phyloP scores from a whole-genome alignment of 208 protist species.

The Acanthamoeba triangularis region DNA sequence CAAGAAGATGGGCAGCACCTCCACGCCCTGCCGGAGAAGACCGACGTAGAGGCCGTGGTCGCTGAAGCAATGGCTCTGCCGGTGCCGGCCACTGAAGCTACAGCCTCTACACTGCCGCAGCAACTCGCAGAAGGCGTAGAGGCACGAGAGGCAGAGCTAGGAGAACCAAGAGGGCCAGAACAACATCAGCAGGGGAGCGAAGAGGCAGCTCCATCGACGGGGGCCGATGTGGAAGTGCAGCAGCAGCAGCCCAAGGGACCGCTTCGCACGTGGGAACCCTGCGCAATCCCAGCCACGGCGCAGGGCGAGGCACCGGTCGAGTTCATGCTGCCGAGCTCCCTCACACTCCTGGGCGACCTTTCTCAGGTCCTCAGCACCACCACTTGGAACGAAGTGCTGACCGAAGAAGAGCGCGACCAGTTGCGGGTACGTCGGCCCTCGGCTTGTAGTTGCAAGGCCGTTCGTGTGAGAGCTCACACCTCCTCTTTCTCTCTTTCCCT shows the following conservation, averaged over 20 bases:
- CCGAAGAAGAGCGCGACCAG: conserved; percentile 28
- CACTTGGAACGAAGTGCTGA: conserved; percentile 70
- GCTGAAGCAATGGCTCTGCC: too few species aligned
- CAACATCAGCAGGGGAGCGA: neutral
- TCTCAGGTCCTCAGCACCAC: conserved; percentile 47
- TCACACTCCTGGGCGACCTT: conserved; percentile 13
- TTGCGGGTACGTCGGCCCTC: neutral
- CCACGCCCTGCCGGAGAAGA: too few species aligned
- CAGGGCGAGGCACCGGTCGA: neutral
- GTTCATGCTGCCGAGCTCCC: neutral
- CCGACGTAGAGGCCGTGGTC: too few species aligned
- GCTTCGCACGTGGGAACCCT: neutral
- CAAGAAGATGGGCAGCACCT: too few species aligned
- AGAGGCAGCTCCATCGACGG: neutral
- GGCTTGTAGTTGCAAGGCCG: neutral
- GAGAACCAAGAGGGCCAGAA: neutral
- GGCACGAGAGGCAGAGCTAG: neutral
- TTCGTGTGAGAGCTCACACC: neutral
- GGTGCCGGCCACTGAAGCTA: too few species aligned
- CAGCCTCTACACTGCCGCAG: neutral
- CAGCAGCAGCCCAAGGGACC: neutral
- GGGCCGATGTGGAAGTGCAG: neutral
- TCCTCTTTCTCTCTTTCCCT: neutral
- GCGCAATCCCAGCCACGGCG: neutral
- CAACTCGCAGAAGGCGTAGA: neutral